Conservation (phyloP, 2,329 filamentous ascomycete species). For the Aspergillus novoparasiticus region DNA sequence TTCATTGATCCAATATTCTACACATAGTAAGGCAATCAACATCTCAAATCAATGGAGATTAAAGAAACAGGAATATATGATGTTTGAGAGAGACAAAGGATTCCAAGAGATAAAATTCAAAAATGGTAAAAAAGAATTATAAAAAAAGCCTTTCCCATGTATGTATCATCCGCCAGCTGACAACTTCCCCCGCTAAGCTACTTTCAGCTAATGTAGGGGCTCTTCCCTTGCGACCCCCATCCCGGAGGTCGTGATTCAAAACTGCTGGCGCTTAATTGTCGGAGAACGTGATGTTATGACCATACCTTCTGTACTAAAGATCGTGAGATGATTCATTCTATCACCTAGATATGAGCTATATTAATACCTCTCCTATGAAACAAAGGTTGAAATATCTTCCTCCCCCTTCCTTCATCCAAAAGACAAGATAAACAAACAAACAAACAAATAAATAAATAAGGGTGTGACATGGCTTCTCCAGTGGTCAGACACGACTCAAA, state of each 20-base stretch:
- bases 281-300: not conserved
- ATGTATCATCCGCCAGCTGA: not conserved
- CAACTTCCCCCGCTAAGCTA: not conserved
- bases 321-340: not conserved
- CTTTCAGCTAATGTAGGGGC: constrained; percentile 5
- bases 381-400: not conserved
- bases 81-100: not conserved
- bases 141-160: not conserved
- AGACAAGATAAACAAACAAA: not conserved
- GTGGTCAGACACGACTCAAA: not conserved
- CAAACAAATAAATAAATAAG: not conserved
- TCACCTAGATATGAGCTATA: not conserved
- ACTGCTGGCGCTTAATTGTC: not conserved
- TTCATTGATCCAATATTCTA: not conserved
- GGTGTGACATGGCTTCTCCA: not conserved
- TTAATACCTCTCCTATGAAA: not conserved
- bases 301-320: not conserved
- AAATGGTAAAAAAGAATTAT: no score
- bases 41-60: not conserved
- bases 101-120: not conserved
- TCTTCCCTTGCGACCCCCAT: not conserved
- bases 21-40: not conserved
- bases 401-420: not conserved
- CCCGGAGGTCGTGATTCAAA: not conserved
- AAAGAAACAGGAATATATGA: not conserved